Evolutionary conservation across 208 protist species (phyloP).

Genomic region (Strigomonas galati): DNA sequence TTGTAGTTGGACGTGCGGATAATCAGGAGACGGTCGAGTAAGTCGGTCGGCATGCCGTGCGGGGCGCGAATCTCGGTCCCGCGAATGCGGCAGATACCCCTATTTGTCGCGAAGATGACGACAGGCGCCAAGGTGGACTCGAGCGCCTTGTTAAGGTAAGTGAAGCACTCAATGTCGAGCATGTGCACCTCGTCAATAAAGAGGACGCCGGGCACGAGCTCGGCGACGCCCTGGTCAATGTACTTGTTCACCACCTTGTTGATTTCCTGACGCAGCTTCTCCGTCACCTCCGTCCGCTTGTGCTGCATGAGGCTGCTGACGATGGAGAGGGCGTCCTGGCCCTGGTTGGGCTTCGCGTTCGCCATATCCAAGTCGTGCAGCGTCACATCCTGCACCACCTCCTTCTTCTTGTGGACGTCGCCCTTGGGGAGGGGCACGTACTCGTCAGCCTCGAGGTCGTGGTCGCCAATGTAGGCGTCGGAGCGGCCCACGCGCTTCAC

Average conservation of each 20-base stretch:
- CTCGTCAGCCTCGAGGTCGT: slow-evolving; percentile 98
- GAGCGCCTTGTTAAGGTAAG: slow-evolving; percentile 99
- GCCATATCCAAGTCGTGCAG: slow-evolving; percentile 99
- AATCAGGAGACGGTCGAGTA: slow-evolving; percentile 99
- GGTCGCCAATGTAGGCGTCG: slow-evolving; percentile 95
- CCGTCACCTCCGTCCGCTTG: slow-evolving; percentile 99
- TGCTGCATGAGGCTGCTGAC: slow-evolving; percentile 98
- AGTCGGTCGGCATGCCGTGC: slow-evolving; percentile 99
- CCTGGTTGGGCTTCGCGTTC: slow-evolving; percentile 96
- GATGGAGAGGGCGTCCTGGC: slow-evolving; percentile 97
- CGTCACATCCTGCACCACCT: slow-evolving; percentile 99
- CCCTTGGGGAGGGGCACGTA: slow-evolving; percentile 99
- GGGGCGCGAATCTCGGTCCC: slow-evolving; percentile 98
- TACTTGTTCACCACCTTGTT: slow-evolving; percentile 99
- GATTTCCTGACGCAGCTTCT: slow-evolving; percentile 99
- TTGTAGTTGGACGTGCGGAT: slow-evolving; percentile 97
- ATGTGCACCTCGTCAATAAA: slow-evolving; percentile 99
- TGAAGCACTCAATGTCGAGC: slow-evolving; percentile 99
- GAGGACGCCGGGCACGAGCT: slow-evolving; percentile 99
- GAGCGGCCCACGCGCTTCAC: slow-evolving; percentile 97
- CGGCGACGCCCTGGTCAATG: slow-evolving; percentile 99
- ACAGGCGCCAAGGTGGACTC: slow-evolving; percentile 99
- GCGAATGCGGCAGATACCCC: slow-evolving; percentile 95
- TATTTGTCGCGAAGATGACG: slow-evolving; percentile 99
- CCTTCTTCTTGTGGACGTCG: slow-evolving; percentile 99